A percentile compares a stretch with the other conserved stretches of the same genome.
Evolutionary conservation across 1,284 basidiomycete genomes (phyloP).

Genomic region (Omphalotus olearius): DNA sequence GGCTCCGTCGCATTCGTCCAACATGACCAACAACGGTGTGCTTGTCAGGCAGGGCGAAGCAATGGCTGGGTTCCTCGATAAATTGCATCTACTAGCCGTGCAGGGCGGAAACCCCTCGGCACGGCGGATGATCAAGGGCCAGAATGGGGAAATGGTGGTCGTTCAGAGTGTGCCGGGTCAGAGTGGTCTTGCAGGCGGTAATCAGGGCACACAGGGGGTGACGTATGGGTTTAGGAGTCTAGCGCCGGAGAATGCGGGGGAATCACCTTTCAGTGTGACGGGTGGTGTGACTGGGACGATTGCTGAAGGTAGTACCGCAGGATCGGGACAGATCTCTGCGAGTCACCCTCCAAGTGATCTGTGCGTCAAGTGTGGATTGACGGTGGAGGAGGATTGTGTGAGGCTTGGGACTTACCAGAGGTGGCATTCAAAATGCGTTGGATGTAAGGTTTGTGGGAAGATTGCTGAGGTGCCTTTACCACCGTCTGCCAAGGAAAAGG

Average conservation of each 20-base stretch:
- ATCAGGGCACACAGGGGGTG: conserved; percentile 73
- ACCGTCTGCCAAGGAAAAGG: background rate
- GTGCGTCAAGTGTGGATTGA: conserved; percentile 84
- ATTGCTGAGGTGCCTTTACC: conserved; percentile 59
- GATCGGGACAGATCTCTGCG: conserved; percentile 42
- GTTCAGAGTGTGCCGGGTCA: background rate
- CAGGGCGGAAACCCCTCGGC: conserved; percentile 83
- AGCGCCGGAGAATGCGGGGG: conserved; percentile 84
- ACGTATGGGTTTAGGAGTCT: conserved; percentile 88
- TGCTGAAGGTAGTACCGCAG: conserved; percentile 20
- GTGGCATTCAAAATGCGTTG: conserved; percentile 94
- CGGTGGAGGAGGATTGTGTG: conserved; percentile 97
- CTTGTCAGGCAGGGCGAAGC: conserved; percentile 52
- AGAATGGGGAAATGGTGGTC: conserved; percentile 56
- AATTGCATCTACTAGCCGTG: conserved; percentile 87
- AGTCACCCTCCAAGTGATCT: conserved; percentile 80
- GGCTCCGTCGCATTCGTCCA: conserved; percentile 9
- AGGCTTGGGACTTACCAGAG: conserved; percentile 90
- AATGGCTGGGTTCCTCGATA: conserved; percentile 87
- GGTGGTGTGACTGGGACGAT: background rate
- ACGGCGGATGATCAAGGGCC: conserved; percentile 61
- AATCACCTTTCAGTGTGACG: conserved; percentile 65
- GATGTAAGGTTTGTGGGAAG: conserved; percentile 79
- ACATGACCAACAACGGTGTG: conserved; percentile 15
- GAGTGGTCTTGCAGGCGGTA: conserved; percentile 35